Evolutionary conservation across 148 eudicot species (phyloP).

Genomic region (Vaccinium darrowii): DNA sequence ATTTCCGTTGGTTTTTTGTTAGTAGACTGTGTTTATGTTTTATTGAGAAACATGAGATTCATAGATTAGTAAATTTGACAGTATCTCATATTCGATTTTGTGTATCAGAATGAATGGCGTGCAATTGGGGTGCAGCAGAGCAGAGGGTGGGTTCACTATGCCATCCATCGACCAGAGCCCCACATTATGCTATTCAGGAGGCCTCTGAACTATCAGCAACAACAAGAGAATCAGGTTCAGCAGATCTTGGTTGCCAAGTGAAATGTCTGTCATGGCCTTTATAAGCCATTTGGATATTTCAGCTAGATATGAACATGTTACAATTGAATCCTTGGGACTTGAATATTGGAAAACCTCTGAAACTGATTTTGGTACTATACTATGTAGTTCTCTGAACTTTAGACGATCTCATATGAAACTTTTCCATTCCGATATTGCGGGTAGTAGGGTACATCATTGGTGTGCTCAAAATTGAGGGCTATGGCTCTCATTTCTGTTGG

Average conservation of each 20-base stretch:
- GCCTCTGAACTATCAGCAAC: conserved; percentile 81
- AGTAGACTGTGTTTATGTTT: neutral
- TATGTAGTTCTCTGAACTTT: neutral
- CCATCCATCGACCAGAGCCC: conserved; percentile 90
- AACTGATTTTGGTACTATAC: neutral
- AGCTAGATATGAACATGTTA: conserved; percentile 18
- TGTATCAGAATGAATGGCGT: conserved; percentile 73
- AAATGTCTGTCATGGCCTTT: conserved; percentile 15
- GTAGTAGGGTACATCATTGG: neutral
- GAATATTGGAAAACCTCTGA: neutral
- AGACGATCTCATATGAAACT: neutral
- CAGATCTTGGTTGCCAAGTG: conserved; percentile 57
- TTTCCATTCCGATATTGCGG: neutral
- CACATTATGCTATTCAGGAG: conserved; percentile 94
- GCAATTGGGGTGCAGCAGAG: conserved; percentile 92
- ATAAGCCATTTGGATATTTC: conserved; percentile 16
- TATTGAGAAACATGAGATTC: neutral
- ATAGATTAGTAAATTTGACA: neutral
- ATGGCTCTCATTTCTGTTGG: neutral
- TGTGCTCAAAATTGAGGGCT: neutral
- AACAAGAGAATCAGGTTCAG: conserved; percentile 57
- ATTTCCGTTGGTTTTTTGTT: neutral
- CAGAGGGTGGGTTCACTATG: conserved; percentile 89
- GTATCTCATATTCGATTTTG: neutral
- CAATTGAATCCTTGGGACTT: neutral